Conservation (phyloP, 2,329 filamentous ascomycete genomes). For the Aspergillus fumigatiaffinis region DNA sequence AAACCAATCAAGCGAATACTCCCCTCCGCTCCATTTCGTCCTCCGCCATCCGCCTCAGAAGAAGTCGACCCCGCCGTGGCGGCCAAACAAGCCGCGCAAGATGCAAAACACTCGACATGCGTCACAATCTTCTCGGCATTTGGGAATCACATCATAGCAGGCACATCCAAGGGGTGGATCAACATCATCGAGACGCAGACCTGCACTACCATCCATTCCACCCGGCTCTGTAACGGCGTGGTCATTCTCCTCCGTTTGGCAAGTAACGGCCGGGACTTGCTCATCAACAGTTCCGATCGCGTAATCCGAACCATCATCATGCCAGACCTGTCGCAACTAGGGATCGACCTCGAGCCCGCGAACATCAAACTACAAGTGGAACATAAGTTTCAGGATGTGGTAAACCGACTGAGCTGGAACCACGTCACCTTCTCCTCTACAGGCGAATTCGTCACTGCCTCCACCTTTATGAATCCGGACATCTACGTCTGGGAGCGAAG, state of each 20-base stretch:
- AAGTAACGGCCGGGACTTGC: slow-evolving; percentile 75
- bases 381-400: slow-evolving; percentile 97
- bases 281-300: slow-evolving; percentile 90
- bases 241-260: slow-evolving; percentile 85
- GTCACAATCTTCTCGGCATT: slow-evolving; percentile 82
- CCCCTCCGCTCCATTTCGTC: slow-evolving; percentile 75
- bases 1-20: slow-evolving; percentile 71
- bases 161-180: slow-evolving; percentile 91
- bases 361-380: slow-evolving; percentile 87
- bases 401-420: slow-evolving; percentile 94
- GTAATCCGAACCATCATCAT: slow-evolving; percentile 91
- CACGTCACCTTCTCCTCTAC: slow-evolving; percentile 92
- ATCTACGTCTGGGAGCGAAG: slow-evolving; percentile 97
- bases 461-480: slow-evolving; percentile 97
- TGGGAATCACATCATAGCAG: slow-evolving; percentile 84
- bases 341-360: slow-evolving; percentile 67
- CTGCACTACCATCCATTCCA: slow-evolving; percentile 80
- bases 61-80: slow-evolving; percentile 54
- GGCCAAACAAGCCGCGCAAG: slow-evolving; percentile 85
- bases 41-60: slow-evolving; percentile 62
- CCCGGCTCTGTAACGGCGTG: slow-evolving; percentile 79
- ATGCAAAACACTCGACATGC: slow-evolving; percentile 92
- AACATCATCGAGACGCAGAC: slow-evolving; percentile 88
- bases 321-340: slow-evolving; percentile 63
- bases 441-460: slow-evolving; percentile 92